These are phyloP conservation scores for Rhodotorula sp. DNA, from an alignment of 1,284 basidiomycete genomes.

Conservation along the genomic window DNA sequence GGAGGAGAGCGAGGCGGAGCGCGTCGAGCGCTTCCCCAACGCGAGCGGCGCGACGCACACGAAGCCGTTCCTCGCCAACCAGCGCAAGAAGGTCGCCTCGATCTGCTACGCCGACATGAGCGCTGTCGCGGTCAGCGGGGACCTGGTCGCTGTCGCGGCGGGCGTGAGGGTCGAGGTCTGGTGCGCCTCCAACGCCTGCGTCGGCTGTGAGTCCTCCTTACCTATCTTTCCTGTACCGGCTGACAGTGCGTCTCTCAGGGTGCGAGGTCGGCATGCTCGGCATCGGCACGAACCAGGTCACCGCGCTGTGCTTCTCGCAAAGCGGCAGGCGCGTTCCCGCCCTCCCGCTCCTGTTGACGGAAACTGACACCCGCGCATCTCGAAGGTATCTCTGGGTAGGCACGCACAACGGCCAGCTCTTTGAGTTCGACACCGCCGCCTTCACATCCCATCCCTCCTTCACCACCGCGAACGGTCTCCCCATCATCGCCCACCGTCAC, in stretches of 20 bases:
- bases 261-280: neutral
- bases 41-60: conserved; percentile 12
- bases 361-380: too few relatives aligned
- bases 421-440: conserved; percentile 18
- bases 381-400: conserved; percentile 32
- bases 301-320: conserved; percentile 6
- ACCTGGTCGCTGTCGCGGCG: conserved; percentile 9
- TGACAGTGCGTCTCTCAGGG: neutral
- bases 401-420: conserved; percentile 3
- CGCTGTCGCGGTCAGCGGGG: conserved; percentile 3
- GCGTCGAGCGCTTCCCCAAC: conserved; percentile 13
- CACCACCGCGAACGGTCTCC: neutral
- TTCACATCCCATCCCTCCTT: neutral
- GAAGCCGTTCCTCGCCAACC: conserved; percentile 6
- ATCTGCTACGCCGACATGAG: neutral
- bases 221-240: neutral
- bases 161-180: conserved; percentile 8
- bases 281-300: neutral
- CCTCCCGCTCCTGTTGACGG: neutral
- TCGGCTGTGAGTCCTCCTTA: neutral
- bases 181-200: neutral
- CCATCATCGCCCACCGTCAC: neutral
- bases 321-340: neutral
- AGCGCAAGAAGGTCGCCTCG: neutral
- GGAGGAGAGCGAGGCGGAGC: conserved; percentile 10